These are phyloP conservation scores for Colletotrichum sansevieriae DNA, from an alignment of 2,329 filamentous ascomycete species.

Conservation along the genomic window DNA sequence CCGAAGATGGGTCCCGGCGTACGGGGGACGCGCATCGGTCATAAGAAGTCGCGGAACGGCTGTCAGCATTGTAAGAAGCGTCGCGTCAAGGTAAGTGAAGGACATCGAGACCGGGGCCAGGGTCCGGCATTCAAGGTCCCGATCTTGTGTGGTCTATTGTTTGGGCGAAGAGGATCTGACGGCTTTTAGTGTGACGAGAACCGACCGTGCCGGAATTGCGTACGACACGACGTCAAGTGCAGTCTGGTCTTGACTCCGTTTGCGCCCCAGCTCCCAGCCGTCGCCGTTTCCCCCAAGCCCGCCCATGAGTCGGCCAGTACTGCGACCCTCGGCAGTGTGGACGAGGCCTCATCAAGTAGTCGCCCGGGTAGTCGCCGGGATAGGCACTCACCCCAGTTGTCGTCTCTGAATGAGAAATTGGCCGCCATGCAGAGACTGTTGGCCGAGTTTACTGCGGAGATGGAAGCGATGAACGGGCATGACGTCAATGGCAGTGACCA, in stretches of 20 bases:
- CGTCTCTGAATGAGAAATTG: slow-evolving; percentile 30
- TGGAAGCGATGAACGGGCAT: slow-evolving; percentile 23
- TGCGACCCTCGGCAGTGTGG: slow-evolving; percentile 27
- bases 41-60: slow-evolving; percentile 39
- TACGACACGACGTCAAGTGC: slow-evolving; percentile 37
- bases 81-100: slow-evolving; percentile 36
- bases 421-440: slow-evolving; percentile 33
- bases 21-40: slow-evolving; percentile 37
- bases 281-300: slow-evolving; percentile 33
- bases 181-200: slow-evolving; percentile 32
- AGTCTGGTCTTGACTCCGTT: slow-evolving; percentile 30
- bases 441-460: slow-evolving; percentile 30
- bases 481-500: neutral
- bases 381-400: slow-evolving; percentile 20
- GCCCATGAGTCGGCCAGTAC: slow-evolving; percentile 20
- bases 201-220: slow-evolving; percentile 38
- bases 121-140: neutral
- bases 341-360: slow-evolving; percentile 27
- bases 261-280: slow-evolving; percentile 19
- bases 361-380: slow-evolving; percentile 22
- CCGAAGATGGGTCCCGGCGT: slow-evolving; percentile 8
- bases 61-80: slow-evolving; percentile 40
- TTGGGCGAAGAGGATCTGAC: slow-evolving; percentile 11
- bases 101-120: neutral
- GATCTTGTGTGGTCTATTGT: neutral